A percentile compares a stretch with the other conserved stretches of the same genome.
Evolutionary conservation across 176 grass and related monocot genomes (phyloP).

Genomic region (Olyra latifolia): DNA sequence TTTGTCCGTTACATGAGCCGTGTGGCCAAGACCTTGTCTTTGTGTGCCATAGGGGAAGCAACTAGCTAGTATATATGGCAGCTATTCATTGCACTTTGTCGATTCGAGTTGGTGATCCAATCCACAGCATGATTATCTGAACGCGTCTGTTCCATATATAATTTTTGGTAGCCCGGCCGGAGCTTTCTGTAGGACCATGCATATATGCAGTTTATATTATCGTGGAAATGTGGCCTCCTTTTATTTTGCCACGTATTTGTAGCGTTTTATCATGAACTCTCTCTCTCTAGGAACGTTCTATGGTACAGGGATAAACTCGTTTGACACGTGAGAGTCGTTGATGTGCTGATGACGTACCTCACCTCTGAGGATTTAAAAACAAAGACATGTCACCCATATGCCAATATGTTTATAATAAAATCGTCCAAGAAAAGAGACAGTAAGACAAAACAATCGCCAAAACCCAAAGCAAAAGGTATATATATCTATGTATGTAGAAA

Average conservation of each 20-base stretch:
- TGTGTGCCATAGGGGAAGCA: background rate
- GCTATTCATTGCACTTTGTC: conserved; percentile 1
- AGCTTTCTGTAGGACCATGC: background rate
- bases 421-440: no score
- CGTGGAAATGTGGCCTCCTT: background rate
- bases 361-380: background rate
- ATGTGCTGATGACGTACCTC: background rate
- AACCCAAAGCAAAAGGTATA: background rate
- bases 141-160: background rate
- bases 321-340: background rate
- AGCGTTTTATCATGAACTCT: background rate
- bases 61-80: background rate
- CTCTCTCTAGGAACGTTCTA: no score
- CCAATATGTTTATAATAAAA: background rate
- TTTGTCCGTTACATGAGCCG: background rate
- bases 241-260: background rate
- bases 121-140: conserved; percentile 2
- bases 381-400: background rate
- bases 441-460: background rate
- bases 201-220: background rate
- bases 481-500: background rate
- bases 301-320: no score
- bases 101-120: conserved; percentile 33
- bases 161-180: background rate
- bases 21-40: background rate